phyloP scores from a whole-genome alignment of 371 early-diverging fungal species.

The Mortierella sp. region DNA sequence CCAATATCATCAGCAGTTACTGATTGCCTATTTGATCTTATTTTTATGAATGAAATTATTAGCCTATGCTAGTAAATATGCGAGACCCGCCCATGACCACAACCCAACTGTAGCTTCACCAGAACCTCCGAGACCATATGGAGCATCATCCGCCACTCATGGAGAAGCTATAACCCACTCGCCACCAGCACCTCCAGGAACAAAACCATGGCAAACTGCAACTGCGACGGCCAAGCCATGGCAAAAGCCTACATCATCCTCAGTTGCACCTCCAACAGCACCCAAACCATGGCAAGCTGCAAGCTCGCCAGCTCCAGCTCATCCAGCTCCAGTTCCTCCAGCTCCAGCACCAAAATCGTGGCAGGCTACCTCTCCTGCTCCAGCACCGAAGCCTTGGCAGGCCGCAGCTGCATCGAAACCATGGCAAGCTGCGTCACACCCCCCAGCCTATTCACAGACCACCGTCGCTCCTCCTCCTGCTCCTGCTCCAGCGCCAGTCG shows the following conservation, averaged over 20 bases:
- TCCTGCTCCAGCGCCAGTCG: conserved; percentile 18
- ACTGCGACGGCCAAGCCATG: conserved; percentile 24
- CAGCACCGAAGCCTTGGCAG: conserved; percentile 20
- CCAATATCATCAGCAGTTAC: background rate
- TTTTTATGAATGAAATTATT: background rate
- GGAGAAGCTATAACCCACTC: conserved; percentile 11
- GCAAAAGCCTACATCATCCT: conserved; percentile 25
- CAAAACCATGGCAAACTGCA: conserved; percentile 37
- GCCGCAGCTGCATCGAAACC: conserved; percentile 23
- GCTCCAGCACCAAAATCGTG: conserved; percentile 22
- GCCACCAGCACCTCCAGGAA: conserved; percentile 27
- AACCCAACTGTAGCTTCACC: conserved; percentile 27
- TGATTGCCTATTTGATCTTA: background rate
- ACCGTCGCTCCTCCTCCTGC: conserved; percentile 10
- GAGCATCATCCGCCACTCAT: conserved; percentile 15
- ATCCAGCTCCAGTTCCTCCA: background rate
- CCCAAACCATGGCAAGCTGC: conserved; percentile 45
- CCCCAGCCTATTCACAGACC: conserved; percentile 48
- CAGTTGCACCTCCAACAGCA: conserved; percentile 25
- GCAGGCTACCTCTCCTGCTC: conserved; percentile 7
- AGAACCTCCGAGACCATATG: conserved; percentile 25
- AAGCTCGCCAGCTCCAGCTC: background rate
- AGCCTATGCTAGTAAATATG: conserved; percentile 51
- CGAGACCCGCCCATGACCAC: conserved; percentile 19
- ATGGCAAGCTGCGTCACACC: conserved; percentile 37